Percentiles rank a stretch among this genome's conserved stretches.
These are phyloP conservation scores for sunflower (Helianthus annuus) DNA, from an alignment of 129 eudicot genomes.

Conservation along the genomic window HanXRQr2.0-SUNRISE NC_035448.2:160698013-160698512, in stretches of 20 bases:
- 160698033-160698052: conserved; percentile 69
- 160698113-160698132: conserved; percentile 30
- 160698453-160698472: conserved; percentile 26
- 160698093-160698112: conserved; percentile 33
- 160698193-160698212: conserved; percentile 37
- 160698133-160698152: conserved; percentile 41
- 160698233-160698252: conserved; percentile 20
- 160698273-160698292: conserved; percentile 34
- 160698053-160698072: conserved; percentile 38
- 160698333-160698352: conserved; percentile 29
- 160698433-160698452: conserved; percentile 21
- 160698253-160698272: conserved; percentile 30
- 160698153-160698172: conserved; percentile 55
- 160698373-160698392: not conserved
- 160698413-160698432: not conserved
- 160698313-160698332: conserved; percentile 25
- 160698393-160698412: not conserved
- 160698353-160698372: not conserved
- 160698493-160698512: conserved; percentile 24
- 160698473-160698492: conserved; percentile 35
- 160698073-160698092: conserved; percentile 19
- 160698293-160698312: conserved; percentile 31
- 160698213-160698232: conserved; percentile 39
- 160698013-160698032: conserved; percentile 59
- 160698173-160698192: conserved; percentile 48